A percentile compares a stretch with the other conserved stretches of the same genome.
phyloP scores from a whole-genome alignment of 371 early-diverging fungal genomes.

The Mycotypha africana region DNA sequence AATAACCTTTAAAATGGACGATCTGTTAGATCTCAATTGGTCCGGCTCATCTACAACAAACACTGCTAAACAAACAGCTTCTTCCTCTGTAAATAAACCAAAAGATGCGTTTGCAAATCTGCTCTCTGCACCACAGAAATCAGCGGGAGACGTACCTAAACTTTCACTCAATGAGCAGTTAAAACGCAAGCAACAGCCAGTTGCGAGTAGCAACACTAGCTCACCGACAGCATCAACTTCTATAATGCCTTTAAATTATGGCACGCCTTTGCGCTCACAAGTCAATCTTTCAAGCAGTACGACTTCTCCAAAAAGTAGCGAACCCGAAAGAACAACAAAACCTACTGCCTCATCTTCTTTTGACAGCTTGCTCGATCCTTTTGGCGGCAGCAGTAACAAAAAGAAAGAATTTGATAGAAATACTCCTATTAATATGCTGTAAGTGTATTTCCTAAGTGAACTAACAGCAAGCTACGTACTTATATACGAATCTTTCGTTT shows the following conservation, averaged over 20 bases:
- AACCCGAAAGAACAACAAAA: too few species aligned
- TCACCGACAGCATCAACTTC: slow-evolving; percentile 1
- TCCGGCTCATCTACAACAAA: slow-evolving; percentile 3
- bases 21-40: slow-evolving; percentile 38
- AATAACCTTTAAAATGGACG: slow-evolving; percentile 23
- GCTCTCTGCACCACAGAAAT: slow-evolving; percentile 15
- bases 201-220: slow-evolving; percentile 1
- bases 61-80: slow-evolving; percentile 3
- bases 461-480: too few species aligned
- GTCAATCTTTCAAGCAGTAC: too few species aligned
- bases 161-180: slow-evolving; percentile 23
- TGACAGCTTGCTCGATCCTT: slow-evolving; percentile 31
- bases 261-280: background rate
- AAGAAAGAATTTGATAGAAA: slow-evolving; percentile 11
- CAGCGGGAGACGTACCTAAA: slow-evolving; percentile 4
- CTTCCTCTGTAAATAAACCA: slow-evolving; percentile 10
- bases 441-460: too few species aligned
- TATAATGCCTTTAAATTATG: background rate
- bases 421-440: slow-evolving; percentile 44
- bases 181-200: slow-evolving; percentile 6
- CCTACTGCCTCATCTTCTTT: slow-evolving; percentile 10
- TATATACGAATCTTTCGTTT: background rate
- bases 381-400: slow-evolving; percentile 12
- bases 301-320: too few species aligned
- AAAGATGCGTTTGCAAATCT: slow-evolving; percentile 37